These are phyloP conservation scores for Phytophthora syringae DNA, from an alignment of 352 stramenopile genomes.

Conservation along the genomic window DNA sequence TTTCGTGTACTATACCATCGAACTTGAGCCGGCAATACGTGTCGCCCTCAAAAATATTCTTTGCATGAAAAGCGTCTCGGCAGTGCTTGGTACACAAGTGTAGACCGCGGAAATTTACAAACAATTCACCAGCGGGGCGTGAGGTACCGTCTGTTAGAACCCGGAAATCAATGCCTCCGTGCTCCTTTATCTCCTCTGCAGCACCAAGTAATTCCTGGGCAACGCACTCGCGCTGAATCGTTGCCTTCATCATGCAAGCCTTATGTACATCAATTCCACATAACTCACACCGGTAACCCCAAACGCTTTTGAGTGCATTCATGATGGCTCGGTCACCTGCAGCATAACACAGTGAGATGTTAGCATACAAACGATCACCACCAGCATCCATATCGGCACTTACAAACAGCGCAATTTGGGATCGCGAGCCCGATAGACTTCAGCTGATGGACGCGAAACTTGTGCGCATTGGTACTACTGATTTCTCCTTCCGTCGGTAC, in stretches of 20 bases:
- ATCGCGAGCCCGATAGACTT: conserved; percentile 88
- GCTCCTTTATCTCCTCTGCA: conserved; percentile 35
- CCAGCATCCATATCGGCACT: conserved; percentile 11
- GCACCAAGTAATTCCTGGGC: conserved; percentile 28
- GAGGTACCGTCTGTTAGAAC: conserved; percentile 53
- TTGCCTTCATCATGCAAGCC: conserved; percentile 88
- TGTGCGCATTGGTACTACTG: conserved; percentile 72
- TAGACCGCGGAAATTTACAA: conserved; percentile 78
- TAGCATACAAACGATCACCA: conserved; percentile 6
- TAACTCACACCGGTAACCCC: conserved; percentile 84
- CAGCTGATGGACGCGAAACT: conserved; percentile 87
- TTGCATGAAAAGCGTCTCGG: conserved; percentile 73
- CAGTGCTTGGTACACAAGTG: conserved; percentile 90
- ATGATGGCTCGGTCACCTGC: conserved; percentile 83
- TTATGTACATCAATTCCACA: conserved; percentile 88
- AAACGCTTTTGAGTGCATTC: conserved; percentile 80
- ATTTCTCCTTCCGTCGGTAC: conserved; percentile 68
- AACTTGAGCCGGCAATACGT: conserved; percentile 84
- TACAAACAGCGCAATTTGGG: conserved; percentile 79
- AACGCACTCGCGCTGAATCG: conserved; percentile 79
- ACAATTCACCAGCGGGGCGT: conserved; percentile 62
- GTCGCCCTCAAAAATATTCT: conserved; percentile 89
- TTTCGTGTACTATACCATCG: conserved; percentile 75
- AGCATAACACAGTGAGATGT: conserved; percentile 15
- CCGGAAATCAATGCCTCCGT: conserved; percentile 46